Percentiles rank a stretch among this genome's conserved stretches.
phyloP scores from a whole-genome alignment of 2,329 filamentous ascomycete genomes.

The Leptographium lundbergii region DNA sequence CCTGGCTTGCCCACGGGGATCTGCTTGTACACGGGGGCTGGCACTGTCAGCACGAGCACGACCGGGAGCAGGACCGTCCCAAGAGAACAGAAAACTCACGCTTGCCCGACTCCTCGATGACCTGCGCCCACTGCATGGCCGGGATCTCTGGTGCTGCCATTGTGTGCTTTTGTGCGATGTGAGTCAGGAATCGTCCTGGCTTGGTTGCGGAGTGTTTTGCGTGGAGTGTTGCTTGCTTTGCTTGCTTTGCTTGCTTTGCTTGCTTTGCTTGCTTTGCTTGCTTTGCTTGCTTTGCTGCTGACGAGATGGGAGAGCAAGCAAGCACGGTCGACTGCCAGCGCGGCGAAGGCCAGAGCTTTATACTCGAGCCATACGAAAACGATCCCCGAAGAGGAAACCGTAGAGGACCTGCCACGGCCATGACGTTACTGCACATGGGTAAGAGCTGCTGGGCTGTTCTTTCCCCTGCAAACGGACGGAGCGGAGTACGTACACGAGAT shows the following conservation, averaged over 20 bases:
- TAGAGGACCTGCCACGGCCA: neutral
- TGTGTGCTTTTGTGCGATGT: neutral
- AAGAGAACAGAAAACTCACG: conserved; percentile 32
- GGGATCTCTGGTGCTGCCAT: conserved; percentile 49
- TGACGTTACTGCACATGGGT: neutral
- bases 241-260: neutral
- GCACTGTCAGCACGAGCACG: neutral
- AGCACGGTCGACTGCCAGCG: neutral
- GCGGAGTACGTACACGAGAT: neutral
- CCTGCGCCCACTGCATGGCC: conserved; percentile 79
- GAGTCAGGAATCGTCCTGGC: neutral
- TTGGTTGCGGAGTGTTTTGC: neutral
- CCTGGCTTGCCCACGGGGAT: conserved; percentile 63
- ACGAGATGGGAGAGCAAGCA: neutral
- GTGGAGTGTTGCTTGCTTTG: too few species aligned
- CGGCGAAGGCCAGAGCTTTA: conserved; percentile 1
- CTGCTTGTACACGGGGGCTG: conserved; percentile 50
- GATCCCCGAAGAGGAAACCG: neutral
- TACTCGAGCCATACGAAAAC: neutral
- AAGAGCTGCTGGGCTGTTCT: neutral
- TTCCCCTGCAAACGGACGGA: neutral
- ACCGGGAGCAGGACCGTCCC: too few species aligned
- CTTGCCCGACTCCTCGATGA: conserved; percentile 70
- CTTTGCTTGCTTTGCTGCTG: neutral
- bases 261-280: too few species aligned